Base-by-base conservation (phyloP, 805 yeast genomes). In the Pichia phayaonensis region DNA sequence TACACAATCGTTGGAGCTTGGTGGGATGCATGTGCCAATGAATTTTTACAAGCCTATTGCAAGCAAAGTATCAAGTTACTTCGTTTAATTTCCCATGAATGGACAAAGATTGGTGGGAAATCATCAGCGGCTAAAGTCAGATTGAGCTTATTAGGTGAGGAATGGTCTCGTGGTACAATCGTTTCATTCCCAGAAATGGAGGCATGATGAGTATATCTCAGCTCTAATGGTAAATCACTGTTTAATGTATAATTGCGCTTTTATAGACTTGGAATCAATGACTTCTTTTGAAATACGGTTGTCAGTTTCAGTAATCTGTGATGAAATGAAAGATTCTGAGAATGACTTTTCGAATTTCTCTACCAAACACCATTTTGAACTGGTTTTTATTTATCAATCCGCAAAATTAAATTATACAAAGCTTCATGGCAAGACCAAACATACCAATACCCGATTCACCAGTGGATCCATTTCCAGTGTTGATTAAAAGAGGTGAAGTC, bases 1-100 rank as follows among this genome's bases (percentile, higher is more conserved):
- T 90, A 74, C 61, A 72, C 81, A 0, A 77, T 84, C 2, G 74
- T 82, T 4, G 83, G 88, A 2, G 79, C 85, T 34, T 90, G 97
- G 97, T 89, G 97, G 96, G 98, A 94, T 56, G 80, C 90, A 6
- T 74, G 84, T 45, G 90, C 86, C 0, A 54, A 58, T 10, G 72
- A 80, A 41, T 78, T 92, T 50, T 48, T 74, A 8, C 60, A 61
- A 11, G 75, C 73, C 1, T 92, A 81, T 64, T 90, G 90, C 0
- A 65, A 55, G 5, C 98, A 92, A 68, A 94, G 80, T 3, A 49
- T 43, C 6, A 94, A 94, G 63, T 49, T 89, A 27, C 58, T 90
- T 51, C 57, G 55, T 8, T 55, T 77, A 12, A 61, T 80, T 7
- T 73, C 76, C 51, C 62, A 61, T 3, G 71, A 65, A 1, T 83